Evolutionary conservation across 2,329 filamentous ascomycete genomes (phyloP).

Genomic region (Alternaria sp.): DNA sequence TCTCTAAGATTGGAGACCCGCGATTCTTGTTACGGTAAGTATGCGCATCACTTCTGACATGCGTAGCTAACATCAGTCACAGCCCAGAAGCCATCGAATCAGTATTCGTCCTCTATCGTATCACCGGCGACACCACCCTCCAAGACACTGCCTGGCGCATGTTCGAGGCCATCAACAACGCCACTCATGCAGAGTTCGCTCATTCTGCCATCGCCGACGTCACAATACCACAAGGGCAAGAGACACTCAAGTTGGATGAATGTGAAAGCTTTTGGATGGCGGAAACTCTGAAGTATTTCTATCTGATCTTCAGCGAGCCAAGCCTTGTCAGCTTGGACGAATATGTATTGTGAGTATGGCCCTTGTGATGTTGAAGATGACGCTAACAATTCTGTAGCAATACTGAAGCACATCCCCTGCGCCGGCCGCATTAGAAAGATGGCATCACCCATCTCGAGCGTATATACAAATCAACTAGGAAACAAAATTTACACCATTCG

Average conservation of each 20-base stretch:
- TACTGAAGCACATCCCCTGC: slow-evolving; percentile 62
- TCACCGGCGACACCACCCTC: slow-evolving; percentile 77
- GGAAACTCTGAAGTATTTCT: slow-evolving; percentile 93
- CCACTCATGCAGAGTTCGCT: slow-evolving; percentile 70
- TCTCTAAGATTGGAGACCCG: slow-evolving; percentile 45
- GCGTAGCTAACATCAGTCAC: slow-evolving; percentile 4
- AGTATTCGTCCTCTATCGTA: slow-evolving; percentile 88
- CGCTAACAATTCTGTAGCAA: slow-evolving; percentile 44
- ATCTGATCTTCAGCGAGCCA: slow-evolving; percentile 76
- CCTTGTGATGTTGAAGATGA: neutral
- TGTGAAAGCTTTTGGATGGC: slow-evolving; percentile 83
- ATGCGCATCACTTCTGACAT: neutral
- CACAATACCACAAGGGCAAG: slow-evolving; percentile 42
- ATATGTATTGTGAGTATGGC: slow-evolving; percentile 60
- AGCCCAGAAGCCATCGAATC: slow-evolving; percentile 88
- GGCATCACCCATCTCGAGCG: neutral
- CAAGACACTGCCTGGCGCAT: slow-evolving; percentile 86
- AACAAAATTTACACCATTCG: neutral
- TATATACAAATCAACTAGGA: neutral
- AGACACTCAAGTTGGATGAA: slow-evolving; percentile 38
- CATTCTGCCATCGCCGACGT: slow-evolving; percentile 76
- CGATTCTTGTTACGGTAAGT: slow-evolving; percentile 51
- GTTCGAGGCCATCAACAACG: slow-evolving; percentile 73
- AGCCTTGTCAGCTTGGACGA: slow-evolving; percentile 71
- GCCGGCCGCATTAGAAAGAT: slow-evolving; percentile 34